phyloP scores from a whole-genome alignment of 768 basidiomycete genomes.

The Pulveroboletus sp. region DNA sequence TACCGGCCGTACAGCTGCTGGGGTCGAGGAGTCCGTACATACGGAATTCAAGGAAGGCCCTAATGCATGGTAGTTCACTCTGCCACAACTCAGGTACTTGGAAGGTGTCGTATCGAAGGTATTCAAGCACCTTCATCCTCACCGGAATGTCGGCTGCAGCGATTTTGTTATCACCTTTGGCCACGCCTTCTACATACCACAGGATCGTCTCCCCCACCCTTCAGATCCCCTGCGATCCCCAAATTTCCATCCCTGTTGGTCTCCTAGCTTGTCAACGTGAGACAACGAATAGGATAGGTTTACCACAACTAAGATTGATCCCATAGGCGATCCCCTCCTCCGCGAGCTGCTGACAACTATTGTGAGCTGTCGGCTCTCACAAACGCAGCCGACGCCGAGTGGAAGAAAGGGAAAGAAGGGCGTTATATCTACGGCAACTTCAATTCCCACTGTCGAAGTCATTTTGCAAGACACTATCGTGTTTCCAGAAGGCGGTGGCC shows the following conservation, averaged over 20 bases:
- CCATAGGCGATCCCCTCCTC: constrained; percentile 65
- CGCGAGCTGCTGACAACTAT: constrained; percentile 54
- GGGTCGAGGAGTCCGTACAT: too few relatives aligned
- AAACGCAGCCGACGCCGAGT: constrained; percentile 34
- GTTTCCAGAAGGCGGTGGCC: constrained; percentile 82
- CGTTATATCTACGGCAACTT: constrained; percentile 39
- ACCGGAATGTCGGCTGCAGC: constrained; percentile 33
- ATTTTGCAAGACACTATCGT: constrained; percentile 72
- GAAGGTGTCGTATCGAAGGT: too few relatives aligned
- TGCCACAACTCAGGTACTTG: too few relatives aligned
- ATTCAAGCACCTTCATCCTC: too few relatives aligned
- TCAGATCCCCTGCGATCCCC: constrained; percentile 46
- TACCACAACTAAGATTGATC: constrained; percentile 6
- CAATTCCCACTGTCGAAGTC: constrained; percentile 54
- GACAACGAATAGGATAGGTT: constrained; percentile 11
- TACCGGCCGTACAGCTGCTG: too few relatives aligned
- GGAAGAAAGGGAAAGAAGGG: constrained; percentile 56
- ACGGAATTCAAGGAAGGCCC: too few relatives aligned
- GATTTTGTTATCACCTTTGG: constrained; percentile 38
- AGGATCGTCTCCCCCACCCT: constrained; percentile 58
- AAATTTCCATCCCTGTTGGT: constrained; percentile 61
- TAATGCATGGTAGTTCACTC: too few relatives aligned
- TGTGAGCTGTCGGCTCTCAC: constrained; percentile 45
- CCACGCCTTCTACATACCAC: constrained; percentile 57
- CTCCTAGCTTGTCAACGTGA: constrained; percentile 76